A percentile compares a stretch with the other conserved stretches of the same genome.
These are phyloP conservation scores for Ophiocordyceps robertsii DNA, from an alignment of 2,329 filamentous ascomycete species.

Conservation along the genomic window DNA sequence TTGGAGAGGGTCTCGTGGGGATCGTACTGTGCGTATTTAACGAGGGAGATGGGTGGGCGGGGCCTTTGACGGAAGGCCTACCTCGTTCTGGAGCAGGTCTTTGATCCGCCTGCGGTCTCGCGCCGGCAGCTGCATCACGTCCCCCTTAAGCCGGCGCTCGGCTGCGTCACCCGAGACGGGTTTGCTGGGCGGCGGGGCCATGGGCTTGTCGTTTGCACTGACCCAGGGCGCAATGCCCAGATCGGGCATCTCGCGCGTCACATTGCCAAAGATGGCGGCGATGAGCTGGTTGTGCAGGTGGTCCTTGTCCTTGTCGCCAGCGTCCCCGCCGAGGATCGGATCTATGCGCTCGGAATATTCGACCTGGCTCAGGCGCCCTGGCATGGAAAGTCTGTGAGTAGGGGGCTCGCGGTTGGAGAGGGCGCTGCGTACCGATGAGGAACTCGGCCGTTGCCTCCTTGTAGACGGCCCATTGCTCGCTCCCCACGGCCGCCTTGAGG, in stretches of 20 bases:
- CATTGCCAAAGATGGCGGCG: constrained; percentile 54
- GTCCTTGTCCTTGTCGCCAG: constrained; percentile 45
- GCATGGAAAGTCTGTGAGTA: constrained; percentile 2
- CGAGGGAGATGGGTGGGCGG: neutral
- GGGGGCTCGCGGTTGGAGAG: neutral
- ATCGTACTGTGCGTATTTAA: constrained; percentile 30
- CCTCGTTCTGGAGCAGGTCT: constrained; percentile 48
- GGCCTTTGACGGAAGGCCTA: constrained; percentile 12
- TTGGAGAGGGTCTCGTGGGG: constrained; percentile 39
- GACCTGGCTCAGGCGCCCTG: constrained; percentile 49
- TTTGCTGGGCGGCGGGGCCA: constrained; percentile 42
- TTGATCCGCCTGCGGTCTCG: constrained; percentile 55
- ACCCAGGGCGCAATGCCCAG: constrained; percentile 57
- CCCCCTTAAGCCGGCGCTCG: constrained; percentile 51
- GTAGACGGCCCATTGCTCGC: constrained; percentile 50
- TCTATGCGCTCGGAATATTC: constrained; percentile 48
- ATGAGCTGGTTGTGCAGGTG: constrained; percentile 58
- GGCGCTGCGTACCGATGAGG: constrained; percentile 36
- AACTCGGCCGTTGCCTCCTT: constrained; percentile 51
- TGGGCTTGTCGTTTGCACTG: constrained; percentile 56
- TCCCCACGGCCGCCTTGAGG: constrained; percentile 44
- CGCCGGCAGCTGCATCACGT: constrained; percentile 58
- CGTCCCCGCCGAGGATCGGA: constrained; percentile 41
- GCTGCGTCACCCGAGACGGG: constrained; percentile 51
- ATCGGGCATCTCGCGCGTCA: constrained; percentile 56